Base-by-base conservation (phyloP, 352 stramenopile genomes). In the Pythium brassicae region DNA sequence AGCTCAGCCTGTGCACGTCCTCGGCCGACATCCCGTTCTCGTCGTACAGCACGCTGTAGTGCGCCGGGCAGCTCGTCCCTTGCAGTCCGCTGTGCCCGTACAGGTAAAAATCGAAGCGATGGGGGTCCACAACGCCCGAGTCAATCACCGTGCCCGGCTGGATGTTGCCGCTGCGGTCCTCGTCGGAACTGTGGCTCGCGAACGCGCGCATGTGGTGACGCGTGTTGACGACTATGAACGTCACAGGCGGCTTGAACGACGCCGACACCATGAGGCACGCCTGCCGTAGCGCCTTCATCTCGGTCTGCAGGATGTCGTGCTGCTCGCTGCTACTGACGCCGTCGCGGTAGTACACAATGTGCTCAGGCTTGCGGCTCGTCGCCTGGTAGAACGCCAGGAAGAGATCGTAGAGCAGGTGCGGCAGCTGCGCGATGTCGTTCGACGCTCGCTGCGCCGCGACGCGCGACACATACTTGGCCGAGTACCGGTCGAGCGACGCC, bases 291-390 rank as follows among this genome's bases (percentile, higher is more conserved):
- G 74, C 74, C 26, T 60, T 55, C 53, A 92, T 82, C 61, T 92
- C 73, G 4, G 60, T 59, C 48, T 89, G 68, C 25, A 91, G 62
- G 15, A 95, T 86, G 52, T 86, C 77, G 49, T 83, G 66, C 53
- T 81, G 93, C 63, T 96, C 76, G 3, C 85, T 83, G 63, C 94
- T 85, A 53, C 78, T 91, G 23, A 96, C 83, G 48, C 86, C 86
- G 48, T 94, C 86, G 23, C 86, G 83, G 57, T 93, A 94, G 62
- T 92, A 96, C 8, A 96, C 61, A 32, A 96, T 79, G 20, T 77
- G 77, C 42, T 88, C 72, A 0, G 87, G 87, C 61, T 93, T 92
- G 47, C 77, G 67, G 29, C 69, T 76, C 20, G 82, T 94, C 26
- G 69, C 65, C 44, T 77, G 52, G 61, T 88, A 92, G 61, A 86